Percentiles rank a stretch among this genome's conserved stretches.
phyloP scores from a whole-genome alignment of 31 red algal genomes.

The Odonthalia washingtoniensis region DNA sequence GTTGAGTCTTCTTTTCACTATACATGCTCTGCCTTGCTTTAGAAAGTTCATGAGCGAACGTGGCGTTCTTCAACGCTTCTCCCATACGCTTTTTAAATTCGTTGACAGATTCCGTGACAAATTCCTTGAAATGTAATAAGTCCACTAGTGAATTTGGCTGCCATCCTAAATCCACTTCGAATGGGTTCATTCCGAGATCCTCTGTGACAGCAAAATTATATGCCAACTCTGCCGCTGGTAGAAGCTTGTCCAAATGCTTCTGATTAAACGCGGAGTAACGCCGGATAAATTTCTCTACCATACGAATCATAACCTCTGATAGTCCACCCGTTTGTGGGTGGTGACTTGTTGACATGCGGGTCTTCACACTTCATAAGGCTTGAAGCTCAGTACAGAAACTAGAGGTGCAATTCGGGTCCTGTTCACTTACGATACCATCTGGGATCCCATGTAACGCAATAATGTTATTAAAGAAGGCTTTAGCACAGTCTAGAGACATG shows the following conservation, averaged over 20 bases:
- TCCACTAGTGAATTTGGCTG: not conserved
- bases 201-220: slow-evolving; percentile 10
- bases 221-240: slow-evolving; percentile 13
- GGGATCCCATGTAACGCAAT: slow-evolving; percentile 21
- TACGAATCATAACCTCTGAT: slow-evolving; percentile 46
- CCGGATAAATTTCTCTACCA: slow-evolving; percentile 33
- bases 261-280: no score
- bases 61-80: not conserved
- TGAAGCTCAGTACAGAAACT: slow-evolving; percentile 11
- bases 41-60: not conserved
- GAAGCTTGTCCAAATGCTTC: slow-evolving; percentile 30
- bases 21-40: not conserved
- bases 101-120: not conserved
- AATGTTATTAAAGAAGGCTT: not conserved
- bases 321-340: slow-evolving; percentile 44
- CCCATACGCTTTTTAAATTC: not conserved
- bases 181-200: slow-evolving; percentile 31
- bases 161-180: slow-evolving; percentile 40
- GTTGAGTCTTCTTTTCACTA: not conserved
- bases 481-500: not conserved
- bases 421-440: slow-evolving; percentile 18
- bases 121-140: not conserved
- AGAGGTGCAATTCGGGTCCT: slow-evolving; percentile 16
- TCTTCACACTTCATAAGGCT: slow-evolving; percentile 9
- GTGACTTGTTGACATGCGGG: not conserved